phyloP scores from a whole-genome alignment of 352 stramenopile genomes.

The Phytophthora colocasiae region DNA sequence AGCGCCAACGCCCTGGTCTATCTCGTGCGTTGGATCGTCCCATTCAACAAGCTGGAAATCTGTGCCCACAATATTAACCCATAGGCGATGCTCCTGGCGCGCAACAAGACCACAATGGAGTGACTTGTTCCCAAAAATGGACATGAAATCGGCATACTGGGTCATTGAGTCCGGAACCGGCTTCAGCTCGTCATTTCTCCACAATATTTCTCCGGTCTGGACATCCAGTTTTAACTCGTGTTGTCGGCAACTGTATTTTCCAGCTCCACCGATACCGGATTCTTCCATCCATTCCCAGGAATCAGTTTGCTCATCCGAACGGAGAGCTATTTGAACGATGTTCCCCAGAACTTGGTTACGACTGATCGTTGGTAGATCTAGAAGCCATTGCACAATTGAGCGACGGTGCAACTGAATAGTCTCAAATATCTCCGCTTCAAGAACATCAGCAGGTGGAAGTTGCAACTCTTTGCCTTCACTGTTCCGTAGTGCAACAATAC shows the following conservation, averaged over 20 bases:
- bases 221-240: conserved; percentile 89
- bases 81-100: conserved; percentile 85
- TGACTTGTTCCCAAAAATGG: conserved; percentile 85
- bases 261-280: conserved; percentile 50
- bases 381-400: conserved; percentile 76
- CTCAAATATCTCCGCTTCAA: conserved; percentile 90
- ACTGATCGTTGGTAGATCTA: conserved; percentile 30
- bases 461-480: conserved; percentile 66
- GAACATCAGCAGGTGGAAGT: conserved; percentile 80
- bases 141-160: conserved; percentile 88
- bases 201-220: conserved; percentile 90
- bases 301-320: conserved; percentile 60
- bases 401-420: conserved; percentile 85
- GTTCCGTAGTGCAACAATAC: conserved; percentile 70
- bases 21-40: conserved; percentile 78
- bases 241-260: conserved; percentile 73
- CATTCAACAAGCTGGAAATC: conserved; percentile 90
- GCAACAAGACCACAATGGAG: conserved; percentile 90
- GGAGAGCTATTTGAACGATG: conserved; percentile 81
- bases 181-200: conserved; percentile 92
- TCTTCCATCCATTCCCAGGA: conserved; percentile 77
- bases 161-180: conserved; percentile 93
- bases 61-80: conserved; percentile 90
- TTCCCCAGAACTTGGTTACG: conserved; percentile 57
- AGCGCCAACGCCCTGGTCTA: conserved; percentile 85